Percentiles rank a stretch among this genome's conserved stretches.
Evolutionary conservation across 2,329 filamentous ascomycete genomes (phyloP).

Genomic region (Colletotrichum tanaceti): DNA sequence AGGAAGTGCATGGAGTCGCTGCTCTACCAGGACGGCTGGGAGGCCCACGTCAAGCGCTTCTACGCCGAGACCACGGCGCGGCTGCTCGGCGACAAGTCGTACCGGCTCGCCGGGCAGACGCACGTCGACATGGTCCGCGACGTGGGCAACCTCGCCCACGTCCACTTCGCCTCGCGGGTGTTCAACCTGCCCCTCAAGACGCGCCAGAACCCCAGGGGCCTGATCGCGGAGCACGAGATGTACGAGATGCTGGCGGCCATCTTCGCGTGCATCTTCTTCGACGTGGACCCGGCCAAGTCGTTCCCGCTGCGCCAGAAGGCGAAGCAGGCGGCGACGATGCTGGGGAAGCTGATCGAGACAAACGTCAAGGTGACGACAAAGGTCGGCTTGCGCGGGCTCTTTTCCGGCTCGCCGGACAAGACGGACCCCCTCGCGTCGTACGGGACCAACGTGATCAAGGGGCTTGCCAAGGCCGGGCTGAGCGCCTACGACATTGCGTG

Average conservation of each 20-base stretch:
- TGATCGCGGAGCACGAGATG: slow-evolving; percentile 66
- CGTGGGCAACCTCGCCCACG: slow-evolving; percentile 74
- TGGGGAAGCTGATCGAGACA: slow-evolving; percentile 71
- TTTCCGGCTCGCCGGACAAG: slow-evolving; percentile 62
- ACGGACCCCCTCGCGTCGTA: slow-evolving; percentile 70
- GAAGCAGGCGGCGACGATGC: slow-evolving; percentile 65
- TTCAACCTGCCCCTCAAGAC: slow-evolving; percentile 78
- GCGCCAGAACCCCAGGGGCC: slow-evolving; percentile 67
- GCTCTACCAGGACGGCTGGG: slow-evolving; percentile 72
- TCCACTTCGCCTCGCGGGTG: slow-evolving; percentile 70
- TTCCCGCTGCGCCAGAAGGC: slow-evolving; percentile 72
- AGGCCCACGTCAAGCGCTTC: slow-evolving; percentile 72
- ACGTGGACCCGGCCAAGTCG: slow-evolving; percentile 73
- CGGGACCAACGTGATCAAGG: slow-evolving; percentile 73
- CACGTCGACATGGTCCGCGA: slow-evolving; percentile 77
- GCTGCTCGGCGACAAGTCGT: slow-evolving; percentile 74
- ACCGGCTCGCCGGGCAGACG: slow-evolving; percentile 63
- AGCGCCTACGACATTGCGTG: slow-evolving; percentile 75
- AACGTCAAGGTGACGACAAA: slow-evolving; percentile 70
- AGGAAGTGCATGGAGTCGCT: slow-evolving; percentile 66
- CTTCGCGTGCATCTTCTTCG: slow-evolving; percentile 73
- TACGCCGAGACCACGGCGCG: slow-evolving; percentile 71
- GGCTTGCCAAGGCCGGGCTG: slow-evolving; percentile 72
- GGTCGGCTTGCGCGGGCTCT: slow-evolving; percentile 61
- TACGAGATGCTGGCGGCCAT: slow-evolving; percentile 74